phyloP scores from a whole-genome alignment of 192 early-diverging fungal species.

The Endogone sp. region DNA sequence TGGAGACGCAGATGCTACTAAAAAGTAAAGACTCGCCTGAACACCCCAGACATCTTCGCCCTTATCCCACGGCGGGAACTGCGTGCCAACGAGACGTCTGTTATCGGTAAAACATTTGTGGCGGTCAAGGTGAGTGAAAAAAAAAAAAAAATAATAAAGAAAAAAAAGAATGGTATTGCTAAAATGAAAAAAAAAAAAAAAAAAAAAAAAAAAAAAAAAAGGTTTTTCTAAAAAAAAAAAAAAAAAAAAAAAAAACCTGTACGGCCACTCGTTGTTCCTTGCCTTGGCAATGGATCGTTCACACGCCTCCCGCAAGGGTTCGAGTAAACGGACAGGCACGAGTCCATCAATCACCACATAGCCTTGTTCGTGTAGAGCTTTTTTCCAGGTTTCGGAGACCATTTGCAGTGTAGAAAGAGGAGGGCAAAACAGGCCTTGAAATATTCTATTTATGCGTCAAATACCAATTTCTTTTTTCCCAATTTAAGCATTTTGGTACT shows the following conservation, averaged over 20 bases:
- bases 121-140: not conserved
- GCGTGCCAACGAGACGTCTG: slow-evolving; percentile 40
- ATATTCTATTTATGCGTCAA: too few relatives aligned
- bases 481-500: too few relatives aligned
- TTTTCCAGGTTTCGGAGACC: not conserved
- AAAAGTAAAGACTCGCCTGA: slow-evolving; percentile 8
- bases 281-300: slow-evolving; percentile 34
- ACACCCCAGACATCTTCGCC: slow-evolving; percentile 46
- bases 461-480: too few relatives aligned
- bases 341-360: slow-evolving; percentile 43
- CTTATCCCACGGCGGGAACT: slow-evolving; percentile 45
- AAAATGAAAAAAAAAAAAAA: not conserved
- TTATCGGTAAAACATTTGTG: too few relatives aligned
- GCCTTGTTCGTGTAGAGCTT: slow-evolving; percentile 30
- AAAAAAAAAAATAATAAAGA: not conserved
- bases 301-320: slow-evolving; percentile 28
- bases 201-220: not conserved
- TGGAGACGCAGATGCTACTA: too few relatives aligned
- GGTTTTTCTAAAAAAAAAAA: not conserved
- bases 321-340: slow-evolving; percentile 27
- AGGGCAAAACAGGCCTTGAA: too few relatives aligned
- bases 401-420: not conserved
- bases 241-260: slow-evolving; percentile 20
- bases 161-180: not conserved
- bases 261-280: slow-evolving; percentile 36